Evolutionary conservation across 2,329 filamentous ascomycete genomes (phyloP), one percentile per base, ranked within the genome.

Genomic region (Simplicillium aogashimaense): DNA sequence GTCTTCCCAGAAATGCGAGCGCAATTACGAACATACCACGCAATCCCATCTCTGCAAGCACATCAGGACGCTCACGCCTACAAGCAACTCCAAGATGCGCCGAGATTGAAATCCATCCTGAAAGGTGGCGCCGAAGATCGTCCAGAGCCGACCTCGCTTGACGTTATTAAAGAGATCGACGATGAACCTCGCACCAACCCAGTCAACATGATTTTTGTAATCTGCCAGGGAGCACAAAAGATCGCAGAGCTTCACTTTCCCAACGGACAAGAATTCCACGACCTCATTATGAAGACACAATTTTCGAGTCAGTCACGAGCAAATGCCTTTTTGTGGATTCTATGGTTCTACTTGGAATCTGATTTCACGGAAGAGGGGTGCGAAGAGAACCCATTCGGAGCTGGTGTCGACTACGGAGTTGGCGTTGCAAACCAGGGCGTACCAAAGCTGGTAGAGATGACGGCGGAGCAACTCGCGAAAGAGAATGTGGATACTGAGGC

Each of bases 1-100:
- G 92, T 98, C 70, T 98, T 98, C 59, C 92, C 92, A 16, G 92
- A 98, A 61, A 98, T 98, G 92, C 85, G 92, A 63, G 92, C 92
- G 25, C 92, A 98, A 57, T 72, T 98, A 28, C 83, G 92, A 58
- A 98, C 92, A 29, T 98, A 98, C 65, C 92, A 98, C 59, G 90
- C 92, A 11, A 98, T 98, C 49, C 92, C 92, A 12, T 95, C 88
- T 1, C 72, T 98, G 7, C 92, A 98, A 64, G 90, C 90, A 35
- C 85, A 89, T 49, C 88, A 95, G 63, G 92, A 97, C 53, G 83
- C 88, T 10, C 90, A 92, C 51, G 88, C 90, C 40, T 97, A 98
- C 71, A 98, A 98, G 57, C 92, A 97, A 54, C 72, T 98, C 7
- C 92, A 98, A 61, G 92, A 98, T 65, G 92, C 92, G 2, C 92